These are phyloP conservation scores for Xylaria polymorpha DNA, from an alignment of 2,329 filamentous ascomycete genomes.

Conservation along the genomic window DNA sequence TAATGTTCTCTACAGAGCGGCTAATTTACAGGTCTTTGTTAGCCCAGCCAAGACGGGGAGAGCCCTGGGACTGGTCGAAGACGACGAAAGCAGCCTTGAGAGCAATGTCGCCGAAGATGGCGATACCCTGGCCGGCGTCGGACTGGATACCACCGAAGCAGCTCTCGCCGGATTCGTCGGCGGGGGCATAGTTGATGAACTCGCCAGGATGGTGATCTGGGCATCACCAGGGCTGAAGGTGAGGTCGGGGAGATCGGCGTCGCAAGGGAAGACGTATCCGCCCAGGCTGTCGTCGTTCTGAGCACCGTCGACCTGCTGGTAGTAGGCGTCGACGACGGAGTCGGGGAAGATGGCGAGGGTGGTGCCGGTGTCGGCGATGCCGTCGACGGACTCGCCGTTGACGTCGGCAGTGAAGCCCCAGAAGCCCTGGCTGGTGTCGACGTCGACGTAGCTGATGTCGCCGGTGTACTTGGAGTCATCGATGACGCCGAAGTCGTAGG, in stretches of 20 bases:
- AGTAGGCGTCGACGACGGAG: slow-evolving; percentile 62
- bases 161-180: slow-evolving; percentile 54
- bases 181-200: slow-evolving; percentile 62
- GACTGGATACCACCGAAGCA: slow-evolving; percentile 76
- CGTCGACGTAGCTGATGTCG: slow-evolving; percentile 49
- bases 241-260: slow-evolving; percentile 60
- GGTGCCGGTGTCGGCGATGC: slow-evolving; percentile 70
- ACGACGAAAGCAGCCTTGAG: slow-evolving; percentile 74
- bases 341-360: slow-evolving; percentile 61
- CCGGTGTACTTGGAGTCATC: slow-evolving; percentile 50
- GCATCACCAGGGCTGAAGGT: slow-evolving; percentile 60
- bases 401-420: slow-evolving; percentile 51
- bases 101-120: slow-evolving; percentile 74
- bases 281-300: slow-evolving; percentile 53
- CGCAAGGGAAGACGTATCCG: slow-evolving; percentile 66
- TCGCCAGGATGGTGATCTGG: slow-evolving; percentile 61
- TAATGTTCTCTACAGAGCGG: not conserved
- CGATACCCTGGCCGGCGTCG: slow-evolving; percentile 52
- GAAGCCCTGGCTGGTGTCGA: slow-evolving; percentile 50
- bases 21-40: slow-evolving; percentile 44
- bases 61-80: slow-evolving; percentile 59
- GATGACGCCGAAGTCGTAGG: slow-evolving; percentile 54
- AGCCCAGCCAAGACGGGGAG: slow-evolving; percentile 59
- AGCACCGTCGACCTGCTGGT: slow-evolving; percentile 59
- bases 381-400: slow-evolving; percentile 46